Base-by-base conservation (phyloP, 768 basidiomycete genomes). In the Phaeotremella skinneri region DNA sequence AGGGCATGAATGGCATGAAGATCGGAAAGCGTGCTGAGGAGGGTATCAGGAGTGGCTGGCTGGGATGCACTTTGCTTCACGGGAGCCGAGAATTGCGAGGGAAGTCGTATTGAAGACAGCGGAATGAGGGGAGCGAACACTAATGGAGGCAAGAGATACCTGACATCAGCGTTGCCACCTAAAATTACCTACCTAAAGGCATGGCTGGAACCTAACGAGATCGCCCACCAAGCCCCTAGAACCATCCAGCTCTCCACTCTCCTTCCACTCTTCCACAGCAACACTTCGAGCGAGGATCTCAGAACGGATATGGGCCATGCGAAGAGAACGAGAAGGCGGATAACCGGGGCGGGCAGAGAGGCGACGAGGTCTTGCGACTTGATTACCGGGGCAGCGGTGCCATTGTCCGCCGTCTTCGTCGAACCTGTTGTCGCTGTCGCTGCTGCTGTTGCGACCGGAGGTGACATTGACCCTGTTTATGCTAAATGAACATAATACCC, bases 191-290 rank as follows among this genome's bases (percentile, higher is more conserved):
- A 84, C 85, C 82, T 81, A 64, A 90, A 76, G 9, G 75, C 76
- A 31, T 77, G 75, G 16, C 81, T 80, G 1, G 82, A 76, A 45
- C 87, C 80, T 55, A 92, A 79, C 78, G 88, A 90, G 20, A 85
- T 25, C 0, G 82, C 83, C 88, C 90, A 93, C 89, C 89, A 92
- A 1, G 74, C 72, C 0, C 82, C 87, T 43, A 94, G 78, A 1
- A 82, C 74, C 2, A 92, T 82, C 80, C 75, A 75, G 58, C 73
- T 75, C 34, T 73, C 69, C 11, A 72, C 72, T 29, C 70, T 39
- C 27, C 65, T 61, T 14, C 70, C 73, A 4, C 52, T 51, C 30
- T 63, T 64, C 76, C 76, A 77, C 7, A 51, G 59, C 2, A 72
- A 26, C 0, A 77, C 63, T 57, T 77, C 72, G 16, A 73, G 23